Conservation (phyloP, 1,284 basidiomycete species). For the Marasmius oreades region DNA sequence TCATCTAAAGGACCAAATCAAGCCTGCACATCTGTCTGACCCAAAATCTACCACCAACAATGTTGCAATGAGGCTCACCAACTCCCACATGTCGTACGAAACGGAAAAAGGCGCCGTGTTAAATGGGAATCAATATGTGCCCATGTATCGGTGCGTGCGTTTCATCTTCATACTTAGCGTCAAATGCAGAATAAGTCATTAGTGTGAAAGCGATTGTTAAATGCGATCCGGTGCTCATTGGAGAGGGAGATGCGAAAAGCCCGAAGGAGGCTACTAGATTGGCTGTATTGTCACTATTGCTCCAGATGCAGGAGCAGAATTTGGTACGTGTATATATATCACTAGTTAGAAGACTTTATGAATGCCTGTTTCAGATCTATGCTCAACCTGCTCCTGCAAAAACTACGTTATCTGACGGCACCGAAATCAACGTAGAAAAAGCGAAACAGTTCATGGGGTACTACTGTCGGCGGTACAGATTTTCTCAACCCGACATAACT, state of each 20-base stretch:
- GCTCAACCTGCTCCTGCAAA: constrained; percentile 25
- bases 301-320: constrained; percentile 63
- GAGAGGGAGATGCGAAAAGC: constrained; percentile 59
- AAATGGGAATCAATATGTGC: not conserved
- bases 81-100: not conserved
- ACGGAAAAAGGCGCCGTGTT: not conserved
- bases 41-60: constrained; percentile 10
- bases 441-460: constrained; percentile 94
- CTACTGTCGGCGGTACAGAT: constrained; percentile 83
- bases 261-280: constrained; percentile 75
- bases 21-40: constrained; percentile 5
- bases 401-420: constrained; percentile 61
- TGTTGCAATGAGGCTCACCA: constrained; percentile 2
- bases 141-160: constrained; percentile 5
- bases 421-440: constrained; percentile 57
- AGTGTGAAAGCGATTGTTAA: constrained; percentile 49
- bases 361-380: constrained; percentile 27
- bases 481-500: constrained; percentile 78
- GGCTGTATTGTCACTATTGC: constrained; percentile 69
- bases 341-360: constrained; percentile 18
- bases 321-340: constrained; percentile 38
- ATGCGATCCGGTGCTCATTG: constrained; percentile 42
- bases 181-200: constrained; percentile 3
- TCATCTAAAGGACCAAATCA: constrained; percentile 4
- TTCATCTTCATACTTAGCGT: not conserved